These are phyloP conservation scores for Arbutus unedo DNA, from an alignment of 148 eudicot species.

Conservation along the genomic window DNA sequence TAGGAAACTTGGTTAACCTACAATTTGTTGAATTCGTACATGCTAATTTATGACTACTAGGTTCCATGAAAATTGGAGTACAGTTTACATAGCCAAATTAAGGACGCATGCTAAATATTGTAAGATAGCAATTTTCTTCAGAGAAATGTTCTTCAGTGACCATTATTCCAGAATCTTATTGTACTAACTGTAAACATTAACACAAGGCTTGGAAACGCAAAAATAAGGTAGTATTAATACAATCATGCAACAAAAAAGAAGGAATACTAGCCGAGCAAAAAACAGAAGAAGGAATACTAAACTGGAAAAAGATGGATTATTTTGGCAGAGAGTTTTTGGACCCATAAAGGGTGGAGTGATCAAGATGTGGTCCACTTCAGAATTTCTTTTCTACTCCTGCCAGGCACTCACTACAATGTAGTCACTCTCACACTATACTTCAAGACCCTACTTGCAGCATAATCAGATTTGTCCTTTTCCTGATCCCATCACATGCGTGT, in stretches of 20 bases:
- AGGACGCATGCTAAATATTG: not conserved
- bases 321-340: no score
- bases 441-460: not conserved
- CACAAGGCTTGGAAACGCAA: not conserved
- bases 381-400: not conserved
- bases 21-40: not conserved
- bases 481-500: not conserved
- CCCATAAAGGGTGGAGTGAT: not conserved
- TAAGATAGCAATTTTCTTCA: not conserved
- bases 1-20: not conserved
- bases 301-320: not conserved
- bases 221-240: not conserved
- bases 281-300: not conserved
- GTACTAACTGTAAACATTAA: not conserved
- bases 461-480: constrained; percentile 6
- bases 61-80: not conserved
- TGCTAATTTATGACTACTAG: constrained; percentile 1
- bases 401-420: not conserved
- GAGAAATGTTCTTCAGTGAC: not conserved
- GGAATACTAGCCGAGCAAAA: not conserved
- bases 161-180: not conserved
- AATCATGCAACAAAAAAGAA: not conserved
- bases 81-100: not conserved
- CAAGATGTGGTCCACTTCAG: not conserved
- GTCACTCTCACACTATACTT: not conserved